phyloP scores from a whole-genome alignment of 345 rosid species.

The Durio zibethinus region DNA sequence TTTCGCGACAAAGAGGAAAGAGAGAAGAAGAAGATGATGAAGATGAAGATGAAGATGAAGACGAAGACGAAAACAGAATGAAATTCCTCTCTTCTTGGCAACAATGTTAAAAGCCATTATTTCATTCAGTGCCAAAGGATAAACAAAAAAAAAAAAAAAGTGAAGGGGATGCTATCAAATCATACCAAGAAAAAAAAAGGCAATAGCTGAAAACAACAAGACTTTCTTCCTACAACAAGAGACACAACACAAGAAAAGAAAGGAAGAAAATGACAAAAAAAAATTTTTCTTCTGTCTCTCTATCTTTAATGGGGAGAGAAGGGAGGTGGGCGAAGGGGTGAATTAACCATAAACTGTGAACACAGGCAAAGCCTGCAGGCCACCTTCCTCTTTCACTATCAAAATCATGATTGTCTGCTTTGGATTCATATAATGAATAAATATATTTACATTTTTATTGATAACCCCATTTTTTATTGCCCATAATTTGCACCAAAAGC shows the following conservation, averaged over 20 bases:
- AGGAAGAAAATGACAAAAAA: constrained; percentile 38
- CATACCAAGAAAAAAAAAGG: constrained; percentile 31
- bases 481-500: constrained; percentile 24
- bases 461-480: not conserved
- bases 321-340: constrained; percentile 61
- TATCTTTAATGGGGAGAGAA: constrained; percentile 46
- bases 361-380: not conserved
- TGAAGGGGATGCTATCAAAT: constrained; percentile 20
- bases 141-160: no score
- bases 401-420: constrained; percentile 46
- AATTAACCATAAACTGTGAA: constrained; percentile 32
- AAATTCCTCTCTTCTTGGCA: not conserved
- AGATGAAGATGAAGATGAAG: constrained; percentile 14
- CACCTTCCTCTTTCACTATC: constrained; percentile 42
- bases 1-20: constrained; percentile 23
- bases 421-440: constrained; percentile 25
- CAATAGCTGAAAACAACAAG: constrained; percentile 1
- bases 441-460: not conserved
- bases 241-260: constrained; percentile 8
- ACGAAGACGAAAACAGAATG: constrained; percentile 7
- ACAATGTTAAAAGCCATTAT: constrained; percentile 12
- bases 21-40: constrained; percentile 22
- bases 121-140: constrained; percentile 45
- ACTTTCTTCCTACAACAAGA: constrained; percentile 14
- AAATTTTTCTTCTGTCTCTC: constrained; percentile 19